Base-by-base conservation (phyloP, 169 alveolate genomes). In the Hammondia hammondi region DNA sequence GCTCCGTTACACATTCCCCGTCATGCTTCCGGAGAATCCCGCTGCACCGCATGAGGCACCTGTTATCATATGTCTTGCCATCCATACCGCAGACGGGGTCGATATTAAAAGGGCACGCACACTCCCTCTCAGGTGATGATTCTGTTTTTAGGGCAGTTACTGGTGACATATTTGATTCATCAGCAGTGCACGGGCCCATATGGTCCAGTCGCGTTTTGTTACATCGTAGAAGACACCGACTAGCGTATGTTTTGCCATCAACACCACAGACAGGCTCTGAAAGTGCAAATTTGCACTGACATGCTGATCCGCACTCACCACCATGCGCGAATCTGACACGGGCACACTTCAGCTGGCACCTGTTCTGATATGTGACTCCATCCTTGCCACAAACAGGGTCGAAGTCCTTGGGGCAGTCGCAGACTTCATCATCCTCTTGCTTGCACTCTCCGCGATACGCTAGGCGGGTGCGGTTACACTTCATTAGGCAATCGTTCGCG, bases 261-360 rank as follows among this genome's bases (percentile, higher is more conserved):
- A 56, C 32, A 37, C 92, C 95, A 21, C 95, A 92, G 4, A 92
- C 95, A 43, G 95, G 92, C 39, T 43, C 90, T n/a, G 32, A 91
- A 37, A 84, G 48, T 4, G 37, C 52, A 12, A 43, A 17, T 35
- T 71, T 71, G 91, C 94, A 92, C 61, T 32, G 14, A 7, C 39
- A 43, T 35, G 57, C 87, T 82, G 91, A 46, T 7, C 48, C 85
- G 57, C 91, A 91, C 45, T 29, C 35, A 24, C 91, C 91, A 17
- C 29, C 14, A 61, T 81, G 91, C 3, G 3, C 29, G 48, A 91
- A 27, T 73, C 70, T 61, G 29, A 77, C 91, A 7, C 82, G 29
- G 19, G 91, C 70, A 56, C 90, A 81, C 7, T 57, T 24, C 85
- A 91, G 52, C n/a, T 57, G 81, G 85, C 91, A 91, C 70, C 91